These are phyloP conservation scores for Erodium trifolium DNA, from an alignment of 441 rosid species.

Conservation along the genomic window DNA sequence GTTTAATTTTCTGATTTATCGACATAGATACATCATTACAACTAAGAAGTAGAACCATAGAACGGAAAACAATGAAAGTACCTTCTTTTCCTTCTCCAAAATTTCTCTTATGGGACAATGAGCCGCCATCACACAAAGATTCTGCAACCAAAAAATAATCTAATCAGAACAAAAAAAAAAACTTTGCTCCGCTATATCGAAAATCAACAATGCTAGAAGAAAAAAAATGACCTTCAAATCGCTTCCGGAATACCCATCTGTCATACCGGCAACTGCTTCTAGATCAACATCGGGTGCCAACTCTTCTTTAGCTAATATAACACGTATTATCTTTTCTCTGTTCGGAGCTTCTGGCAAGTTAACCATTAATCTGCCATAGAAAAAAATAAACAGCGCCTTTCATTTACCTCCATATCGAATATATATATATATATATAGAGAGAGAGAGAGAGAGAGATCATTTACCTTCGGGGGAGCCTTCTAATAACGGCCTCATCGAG, in stretches of 20 bases:
- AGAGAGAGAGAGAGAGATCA: too few species aligned
- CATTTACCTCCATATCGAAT: background rate
- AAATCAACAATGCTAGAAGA: background rate
- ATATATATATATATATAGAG: background rate
- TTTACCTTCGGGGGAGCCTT: constrained; percentile 92
- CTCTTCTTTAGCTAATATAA: constrained; percentile 86
- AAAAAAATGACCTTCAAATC: constrained; percentile 66
- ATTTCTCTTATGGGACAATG: constrained; percentile 96
- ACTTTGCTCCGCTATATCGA: too few species aligned
- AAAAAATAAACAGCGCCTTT: constrained; percentile 6
- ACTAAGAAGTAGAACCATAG: background rate
- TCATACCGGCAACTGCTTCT: constrained; percentile 81
- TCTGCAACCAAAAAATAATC: constrained; percentile 39
- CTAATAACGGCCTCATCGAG: constrained; percentile 98
- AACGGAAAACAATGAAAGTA: constrained; percentile 25
- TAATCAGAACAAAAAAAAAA: too few species aligned
- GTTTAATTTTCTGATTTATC: too few species aligned
- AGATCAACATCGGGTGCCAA: constrained; percentile 58
- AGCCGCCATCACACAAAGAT: constrained; percentile 91
- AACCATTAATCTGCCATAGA: constrained; percentile 79
- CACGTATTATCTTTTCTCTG: constrained; percentile 69
- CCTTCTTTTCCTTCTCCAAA: constrained; percentile 91
- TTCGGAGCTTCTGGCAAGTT: constrained; percentile 84
- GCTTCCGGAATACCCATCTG: constrained; percentile 98
- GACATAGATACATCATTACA: background rate